These are phyloP conservation scores for Linnemannia hyalina DNA, from an alignment of 192 early-diverging fungal genomes.

Conservation along the genomic window DNA sequence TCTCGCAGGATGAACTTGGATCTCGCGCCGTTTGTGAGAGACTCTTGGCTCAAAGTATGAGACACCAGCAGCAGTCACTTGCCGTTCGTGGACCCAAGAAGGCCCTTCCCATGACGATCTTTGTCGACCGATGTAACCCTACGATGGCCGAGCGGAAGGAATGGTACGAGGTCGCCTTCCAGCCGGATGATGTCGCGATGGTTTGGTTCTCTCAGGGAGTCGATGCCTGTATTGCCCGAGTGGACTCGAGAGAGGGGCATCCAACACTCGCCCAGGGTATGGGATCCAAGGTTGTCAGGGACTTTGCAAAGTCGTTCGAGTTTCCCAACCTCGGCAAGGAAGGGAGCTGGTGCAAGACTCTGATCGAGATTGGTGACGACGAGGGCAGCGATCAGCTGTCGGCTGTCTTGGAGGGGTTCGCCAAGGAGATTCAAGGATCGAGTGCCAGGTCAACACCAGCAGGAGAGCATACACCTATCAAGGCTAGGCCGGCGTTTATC, in stretches of 20 bases:
- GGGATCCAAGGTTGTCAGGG: conserved; percentile 42
- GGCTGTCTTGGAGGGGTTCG: conserved; percentile 32
- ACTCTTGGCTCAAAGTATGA: conserved; percentile 50
- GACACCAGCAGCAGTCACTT: conserved; percentile 49
- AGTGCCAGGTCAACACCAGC: not conserved
- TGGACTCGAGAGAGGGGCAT: conserved; percentile 41
- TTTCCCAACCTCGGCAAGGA: conserved; percentile 45
- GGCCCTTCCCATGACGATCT: conserved; percentile 50
- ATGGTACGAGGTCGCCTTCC: conserved; percentile 56
- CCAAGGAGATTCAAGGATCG: conserved; percentile 21
- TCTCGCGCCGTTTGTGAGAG: conserved; percentile 49
- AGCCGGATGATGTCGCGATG: conserved; percentile 40
- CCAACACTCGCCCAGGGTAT: conserved; percentile 34
- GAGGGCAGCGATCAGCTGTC: conserved; percentile 34
- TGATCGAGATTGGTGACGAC: conserved; percentile 48
- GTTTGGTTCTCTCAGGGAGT: conserved; percentile 43
- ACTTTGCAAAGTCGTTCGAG: conserved; percentile 47
- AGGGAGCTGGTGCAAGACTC: conserved; percentile 47
- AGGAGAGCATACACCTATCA: conserved; percentile 18
- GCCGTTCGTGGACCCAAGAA: conserved; percentile 38
- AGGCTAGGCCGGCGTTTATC: conserved; percentile 46
- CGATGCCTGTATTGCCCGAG: conserved; percentile 39
- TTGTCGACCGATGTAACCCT: conserved; percentile 48
- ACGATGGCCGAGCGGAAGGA: conserved; percentile 44
- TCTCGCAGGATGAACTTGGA: conserved; percentile 51